Conservation (phyloP, 1,284 basidiomycete genomes). For the Cryptococcus sp. region DNA sequence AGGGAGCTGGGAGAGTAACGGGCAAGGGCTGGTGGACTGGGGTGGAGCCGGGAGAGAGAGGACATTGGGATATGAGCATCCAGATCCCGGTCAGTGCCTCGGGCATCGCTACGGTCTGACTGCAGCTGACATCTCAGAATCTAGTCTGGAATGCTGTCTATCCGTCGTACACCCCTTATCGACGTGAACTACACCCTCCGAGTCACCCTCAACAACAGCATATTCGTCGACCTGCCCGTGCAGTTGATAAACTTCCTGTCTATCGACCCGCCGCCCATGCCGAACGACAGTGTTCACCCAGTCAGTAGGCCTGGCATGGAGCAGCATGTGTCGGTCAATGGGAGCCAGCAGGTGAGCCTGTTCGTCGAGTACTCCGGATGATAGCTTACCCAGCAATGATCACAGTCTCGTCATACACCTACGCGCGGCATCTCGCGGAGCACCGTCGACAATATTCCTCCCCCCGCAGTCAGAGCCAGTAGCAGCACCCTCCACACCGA, state of each 20-base stretch:
- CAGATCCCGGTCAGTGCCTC: constrained; percentile 64
- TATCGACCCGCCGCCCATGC: constrained; percentile 49
- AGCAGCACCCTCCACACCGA: constrained; percentile 44
- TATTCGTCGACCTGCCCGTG: constrained; percentile 52
- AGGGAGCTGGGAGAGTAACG: constrained; percentile 64
- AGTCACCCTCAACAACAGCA: constrained; percentile 64
- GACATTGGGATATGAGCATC: constrained; percentile 59
- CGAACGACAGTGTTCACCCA: constrained; percentile 21
- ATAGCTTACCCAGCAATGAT: neutral
- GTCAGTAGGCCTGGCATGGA: no score
- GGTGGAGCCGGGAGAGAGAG: constrained; percentile 61
- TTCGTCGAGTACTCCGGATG: neutral
- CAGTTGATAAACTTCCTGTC: constrained; percentile 49
- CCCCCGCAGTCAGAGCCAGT: constrained; percentile 25
- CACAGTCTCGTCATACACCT: neutral
- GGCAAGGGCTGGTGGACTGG: constrained; percentile 86
- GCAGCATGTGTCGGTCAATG: no score
- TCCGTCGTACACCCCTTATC: constrained; percentile 69
- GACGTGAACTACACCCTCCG: constrained; percentile 76
- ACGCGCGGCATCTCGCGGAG: neutral
- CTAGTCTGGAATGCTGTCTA: constrained; percentile 69
- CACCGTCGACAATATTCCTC: no score
- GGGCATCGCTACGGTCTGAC: neutral
- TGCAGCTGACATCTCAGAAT: constrained; percentile 1
- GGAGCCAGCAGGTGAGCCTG: no score